Base-by-base conservation (phyloP, 2,329 filamentous ascomycete genomes). In the Arthrinium phaeospermum region DNA sequence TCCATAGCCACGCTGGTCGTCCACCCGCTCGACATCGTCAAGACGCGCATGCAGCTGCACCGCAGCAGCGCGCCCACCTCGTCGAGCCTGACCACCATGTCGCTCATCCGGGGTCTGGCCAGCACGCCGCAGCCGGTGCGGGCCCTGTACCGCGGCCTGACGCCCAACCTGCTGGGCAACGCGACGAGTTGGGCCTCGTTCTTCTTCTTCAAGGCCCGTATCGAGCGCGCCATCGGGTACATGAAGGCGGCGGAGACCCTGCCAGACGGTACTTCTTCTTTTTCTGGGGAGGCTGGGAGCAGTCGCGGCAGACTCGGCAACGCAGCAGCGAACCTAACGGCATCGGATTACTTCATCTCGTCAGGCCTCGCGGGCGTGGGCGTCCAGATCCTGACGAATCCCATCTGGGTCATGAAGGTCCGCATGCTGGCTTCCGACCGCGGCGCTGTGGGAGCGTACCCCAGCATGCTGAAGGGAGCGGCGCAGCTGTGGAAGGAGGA, bases 351-450 rank as follows among this genome's bases (percentile, higher is more conserved):
- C 84, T 96, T 98, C 80, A 78, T 92, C 67, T 91, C 95, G 4
- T 95, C 93, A 46, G 93, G 86, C n/a, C 79, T 87, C 41, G 85
- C 88, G 75, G 95, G 96, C 44, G 86, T 92, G 24, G 82, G 94
- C 53, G 97, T 95, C 1, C 93, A 95, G 61, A 84, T 94, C 44
- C 87, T 96, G 75, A 98, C 96, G 44, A 98, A 98, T 81, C 96
- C 96, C 2, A 92, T 99, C 77, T 99, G 96, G 96, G 96, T 99
- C 3, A 91, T 99, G 81, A 98, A 98, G 86, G 98, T 96, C 12
- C 93, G 96, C 75, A 98, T 99, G 95, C 87, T 98, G 34, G 94
- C 95, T 44, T 95, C 94, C 4, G 94, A 96, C 76, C 89, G 90
- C 69, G 86, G 89, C 71, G 88, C 91, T 7, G 89, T 88, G 1